These are phyloP conservation scores for Eutypa lata DNA, from an alignment of 2,329 filamentous ascomycete genomes.

Conservation along the genomic window DNA sequence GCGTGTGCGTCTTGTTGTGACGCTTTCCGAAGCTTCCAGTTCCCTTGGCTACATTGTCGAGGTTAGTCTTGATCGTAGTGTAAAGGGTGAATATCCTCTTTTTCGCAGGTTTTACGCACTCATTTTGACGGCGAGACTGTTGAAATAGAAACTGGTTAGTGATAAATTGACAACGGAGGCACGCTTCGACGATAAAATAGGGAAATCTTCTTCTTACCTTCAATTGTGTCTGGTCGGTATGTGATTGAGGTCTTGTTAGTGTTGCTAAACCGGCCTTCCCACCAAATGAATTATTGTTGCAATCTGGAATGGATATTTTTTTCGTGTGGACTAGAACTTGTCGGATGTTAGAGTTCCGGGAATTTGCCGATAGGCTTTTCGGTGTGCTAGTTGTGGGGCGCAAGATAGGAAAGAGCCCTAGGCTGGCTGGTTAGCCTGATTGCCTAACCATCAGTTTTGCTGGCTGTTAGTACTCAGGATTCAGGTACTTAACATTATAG, in stretches of 20 bases:
- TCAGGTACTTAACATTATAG: no score
- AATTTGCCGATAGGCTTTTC: background rate
- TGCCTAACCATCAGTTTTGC: no score
- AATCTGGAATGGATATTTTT: background rate
- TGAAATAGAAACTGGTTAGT: conserved; percentile 11
- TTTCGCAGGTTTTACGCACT: conserved; percentile 24
- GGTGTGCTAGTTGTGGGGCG: background rate
- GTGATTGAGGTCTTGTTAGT: background rate
- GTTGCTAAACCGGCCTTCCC: no score
- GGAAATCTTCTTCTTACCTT: background rate
- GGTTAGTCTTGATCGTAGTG: conserved; percentile 21
- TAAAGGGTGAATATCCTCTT: conserved; percentile 6
- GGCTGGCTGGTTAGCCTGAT: no score
- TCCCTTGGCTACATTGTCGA: conserved; percentile 30
- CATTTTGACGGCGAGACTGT: conserved; percentile 31
- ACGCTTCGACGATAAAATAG: background rate
- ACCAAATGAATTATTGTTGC: background rate
- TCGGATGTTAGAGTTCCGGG: background rate
- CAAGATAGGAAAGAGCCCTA: background rate
- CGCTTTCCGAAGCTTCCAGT: conserved; percentile 46
- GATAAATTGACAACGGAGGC: background rate
- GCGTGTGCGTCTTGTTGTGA: conserved; percentile 97
- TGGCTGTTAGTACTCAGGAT: no score
- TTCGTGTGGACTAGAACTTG: background rate
- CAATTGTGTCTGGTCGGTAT: background rate